Evolutionary conservation across 108 stramenopile species (phyloP).

Genomic region (Aurantiochytrium sp.): DNA sequence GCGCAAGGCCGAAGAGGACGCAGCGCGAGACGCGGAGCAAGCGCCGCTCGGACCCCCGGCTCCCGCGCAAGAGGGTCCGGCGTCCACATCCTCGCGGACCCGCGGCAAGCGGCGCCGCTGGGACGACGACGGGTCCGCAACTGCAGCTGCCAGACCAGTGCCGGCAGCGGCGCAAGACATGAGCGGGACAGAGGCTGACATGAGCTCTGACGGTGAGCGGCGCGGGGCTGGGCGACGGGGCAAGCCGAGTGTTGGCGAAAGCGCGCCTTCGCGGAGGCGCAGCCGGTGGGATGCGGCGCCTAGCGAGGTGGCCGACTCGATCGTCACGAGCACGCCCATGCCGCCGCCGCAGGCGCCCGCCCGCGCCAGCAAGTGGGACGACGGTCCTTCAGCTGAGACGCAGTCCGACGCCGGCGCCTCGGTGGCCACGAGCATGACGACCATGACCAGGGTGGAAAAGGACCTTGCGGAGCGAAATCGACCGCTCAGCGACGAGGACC

Average conservation of each 20-base stretch:
- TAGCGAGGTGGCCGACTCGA: not conserved
- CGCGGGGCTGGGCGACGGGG: conserved; percentile 32
- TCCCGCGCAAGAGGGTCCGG: not conserved
- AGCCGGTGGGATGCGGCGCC: not conserved
- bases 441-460: not conserved
- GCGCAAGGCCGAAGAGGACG: conserved; percentile 60
- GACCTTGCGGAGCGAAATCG: conserved; percentile 65
- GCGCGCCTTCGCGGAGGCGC: not conserved
- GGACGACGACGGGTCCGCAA: conserved; percentile 34
- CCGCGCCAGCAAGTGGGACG: not conserved
- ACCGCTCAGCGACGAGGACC: conserved; percentile 88
- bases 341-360: not conserved
- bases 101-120: conserved; percentile 44
- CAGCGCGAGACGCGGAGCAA: conserved; percentile 54
- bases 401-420: not conserved
- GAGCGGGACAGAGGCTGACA: conserved; percentile 38
- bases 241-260: not conserved
- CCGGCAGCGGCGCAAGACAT: conserved; percentile 26
- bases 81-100: not conserved
- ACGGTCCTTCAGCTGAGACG: not conserved
- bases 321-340: too few species aligned
- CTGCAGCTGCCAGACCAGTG: too few species aligned
- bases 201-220: conserved; percentile 39
- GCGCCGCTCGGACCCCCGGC: not conserved
- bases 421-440: not conserved